Conservation (phyloP, 441 rosid species). For the Isatis lusitanica region DNA sequence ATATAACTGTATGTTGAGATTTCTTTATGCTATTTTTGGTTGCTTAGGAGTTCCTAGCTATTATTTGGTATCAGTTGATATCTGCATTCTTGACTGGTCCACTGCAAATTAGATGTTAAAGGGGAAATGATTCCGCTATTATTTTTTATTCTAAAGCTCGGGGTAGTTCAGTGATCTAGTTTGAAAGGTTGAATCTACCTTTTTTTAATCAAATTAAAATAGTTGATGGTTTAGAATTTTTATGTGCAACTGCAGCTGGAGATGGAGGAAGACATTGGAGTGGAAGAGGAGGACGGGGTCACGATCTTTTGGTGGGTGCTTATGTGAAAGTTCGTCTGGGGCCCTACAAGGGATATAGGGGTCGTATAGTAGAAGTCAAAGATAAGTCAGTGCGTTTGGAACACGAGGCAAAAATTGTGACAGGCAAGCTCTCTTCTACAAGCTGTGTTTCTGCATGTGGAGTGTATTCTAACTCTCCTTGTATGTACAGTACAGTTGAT, state of each 20-base stretch:
- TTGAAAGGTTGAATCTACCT: neutral
- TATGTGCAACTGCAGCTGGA: conserved; percentile 27
- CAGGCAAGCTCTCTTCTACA: conserved; percentile 31
- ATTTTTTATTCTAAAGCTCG: neutral
- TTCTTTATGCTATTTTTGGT: neutral
- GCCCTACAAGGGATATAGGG: conserved; percentile 78
- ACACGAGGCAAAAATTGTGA: conserved; percentile 76
- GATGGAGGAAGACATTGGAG: conserved; percentile 74
- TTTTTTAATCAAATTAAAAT: neutral
- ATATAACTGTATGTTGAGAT: conserved; percentile 54
- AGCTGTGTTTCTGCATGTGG: neutral
- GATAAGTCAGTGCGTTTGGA: conserved; percentile 75
- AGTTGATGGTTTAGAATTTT: neutral
- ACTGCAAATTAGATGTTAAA: neutral
- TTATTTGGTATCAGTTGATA: neutral
- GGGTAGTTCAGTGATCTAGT: neutral
- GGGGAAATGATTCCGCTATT: neutral
- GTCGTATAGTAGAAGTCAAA: conserved; percentile 74
- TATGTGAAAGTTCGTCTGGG: conserved; percentile 75
- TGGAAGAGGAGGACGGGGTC: conserved; percentile 73
- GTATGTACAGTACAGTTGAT: conserved; percentile 43
- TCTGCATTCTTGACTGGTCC: neutral
- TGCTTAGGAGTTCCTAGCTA: neutral
- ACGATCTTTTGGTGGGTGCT: conserved; percentile 65
- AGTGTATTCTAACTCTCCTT: neutral